Evolutionary conservation across 495 filamentous ascomycete species (phyloP).

Genomic region (Penicillium angulare): DNA sequence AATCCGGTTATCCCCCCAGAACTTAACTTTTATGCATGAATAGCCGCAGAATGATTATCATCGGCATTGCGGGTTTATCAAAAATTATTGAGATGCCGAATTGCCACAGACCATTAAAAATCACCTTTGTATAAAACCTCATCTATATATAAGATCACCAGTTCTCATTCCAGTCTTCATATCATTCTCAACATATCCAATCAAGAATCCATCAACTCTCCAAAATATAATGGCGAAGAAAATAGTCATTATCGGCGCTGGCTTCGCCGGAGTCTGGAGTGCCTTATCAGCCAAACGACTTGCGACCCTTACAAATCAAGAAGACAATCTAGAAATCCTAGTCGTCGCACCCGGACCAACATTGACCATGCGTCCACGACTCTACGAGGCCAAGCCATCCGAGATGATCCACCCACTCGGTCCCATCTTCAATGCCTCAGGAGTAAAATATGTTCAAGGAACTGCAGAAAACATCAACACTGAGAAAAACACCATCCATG

Average conservation of each 20-base stretch:
- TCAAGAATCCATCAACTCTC: background rate
- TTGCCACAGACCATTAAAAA: no score
- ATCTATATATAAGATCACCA: no score
- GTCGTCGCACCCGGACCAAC: slow-evolving; percentile 30
- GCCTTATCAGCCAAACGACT: slow-evolving; percentile 34
- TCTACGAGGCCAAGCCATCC: slow-evolving; percentile 31
- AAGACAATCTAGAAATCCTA: slow-evolving; percentile 20
- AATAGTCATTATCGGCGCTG: slow-evolving; percentile 30
- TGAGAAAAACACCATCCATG: slow-evolving; percentile 15
- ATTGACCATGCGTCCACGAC: slow-evolving; percentile 29
- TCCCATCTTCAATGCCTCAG: slow-evolving; percentile 22
- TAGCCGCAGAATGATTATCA: no score
- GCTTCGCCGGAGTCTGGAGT: slow-evolving; percentile 36
- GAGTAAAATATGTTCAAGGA: slow-evolving; percentile 22
- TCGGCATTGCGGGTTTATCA: no score
- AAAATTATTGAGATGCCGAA: no score
- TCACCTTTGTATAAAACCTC: no score
- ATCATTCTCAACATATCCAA: no score
- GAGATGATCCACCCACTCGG: slow-evolving; percentile 20
- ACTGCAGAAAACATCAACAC: slow-evolving; percentile 21
- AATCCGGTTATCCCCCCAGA: no score
- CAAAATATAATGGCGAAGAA: slow-evolving; percentile 12
- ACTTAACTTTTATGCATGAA: no score
- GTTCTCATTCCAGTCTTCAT: no score
- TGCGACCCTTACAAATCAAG: slow-evolving; percentile 11